Base-by-base conservation (phyloP, 345 rosid genomes). In the Rhodomyrtus tomentosa region DNA sequence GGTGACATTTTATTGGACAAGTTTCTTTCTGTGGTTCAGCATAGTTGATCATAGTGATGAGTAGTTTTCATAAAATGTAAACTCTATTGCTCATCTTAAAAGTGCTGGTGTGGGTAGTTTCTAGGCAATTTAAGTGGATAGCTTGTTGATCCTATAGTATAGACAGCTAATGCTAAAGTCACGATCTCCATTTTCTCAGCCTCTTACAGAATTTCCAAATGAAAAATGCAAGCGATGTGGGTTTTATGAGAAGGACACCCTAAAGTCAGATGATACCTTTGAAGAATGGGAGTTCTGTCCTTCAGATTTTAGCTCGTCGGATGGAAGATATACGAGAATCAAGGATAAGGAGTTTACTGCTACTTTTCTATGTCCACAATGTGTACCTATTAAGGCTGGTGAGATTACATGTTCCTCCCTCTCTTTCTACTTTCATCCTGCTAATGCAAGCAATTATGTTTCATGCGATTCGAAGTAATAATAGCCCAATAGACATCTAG, bases 161-260 rank as follows among this genome's bases (percentile, higher is more conserved):
- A 4, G 79, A 9, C 79, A 68, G 7, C 79, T 36, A 68, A 36
- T 36, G 45, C 79, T 18, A 32, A 22, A 81, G 80, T 53, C 74
- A 2, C 84, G 73, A 80, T 88, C 82, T 84, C 21, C 25, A 16
- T 90, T 24, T 68, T 85, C 88, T 82, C 91, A 98, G 99, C 99
- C 99, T 45, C 81, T 98, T 53, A 94, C 95, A 0, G 87, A 89
- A 84, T 87, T 96, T 29, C 50, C 88, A 11, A 90, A 91, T 81
- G 90, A 86, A 56, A 96, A 95, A 87, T 98, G 99, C 95, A 98
- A 96, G 92, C 90, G 98, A 83, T 98, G 99, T 89, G 99, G 99
- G 38, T 88, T 98, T 85, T 98, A 94, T 62, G 98, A 96, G 91
- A 25, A 89, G 86, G 98, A 96, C 85, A 76, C 27, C 5, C 5